phyloP scores from a whole-genome alignment of 768 basidiomycete species.

The Lactifluus volemus region DNA sequence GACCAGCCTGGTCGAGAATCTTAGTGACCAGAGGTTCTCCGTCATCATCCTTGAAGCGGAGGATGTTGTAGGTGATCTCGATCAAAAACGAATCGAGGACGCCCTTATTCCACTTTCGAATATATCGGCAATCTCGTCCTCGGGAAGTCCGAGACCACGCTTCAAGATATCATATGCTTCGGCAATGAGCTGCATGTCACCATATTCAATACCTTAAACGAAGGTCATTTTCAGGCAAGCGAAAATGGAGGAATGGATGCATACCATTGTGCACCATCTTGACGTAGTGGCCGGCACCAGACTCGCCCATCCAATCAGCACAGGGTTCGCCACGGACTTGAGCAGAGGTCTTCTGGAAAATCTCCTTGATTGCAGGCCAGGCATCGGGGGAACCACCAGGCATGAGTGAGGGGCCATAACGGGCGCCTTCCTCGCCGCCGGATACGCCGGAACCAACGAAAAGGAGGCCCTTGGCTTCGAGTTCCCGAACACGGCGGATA shows the following conservation, averaged over 20 bases:
- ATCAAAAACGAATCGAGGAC: constrained; percentile 99
- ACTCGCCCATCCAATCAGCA: constrained; percentile 99
- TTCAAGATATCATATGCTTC: constrained; percentile 99
- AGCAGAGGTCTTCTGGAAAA: constrained; percentile 97
- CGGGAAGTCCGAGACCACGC: constrained; percentile 80
- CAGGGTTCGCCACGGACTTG: constrained; percentile 93
- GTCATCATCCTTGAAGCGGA: constrained; percentile 95
- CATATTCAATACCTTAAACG: constrained; percentile 88
- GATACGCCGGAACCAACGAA: constrained; percentile 99
- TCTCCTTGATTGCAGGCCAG: constrained; percentile 95
- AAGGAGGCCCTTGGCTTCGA: constrained; percentile 89
- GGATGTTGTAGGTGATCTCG: constrained; percentile 95
- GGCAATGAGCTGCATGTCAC: constrained; percentile 98
- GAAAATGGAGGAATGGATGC: constrained; percentile 17
- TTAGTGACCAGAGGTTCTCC: constrained; percentile 86
- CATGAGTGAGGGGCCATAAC: constrained; percentile 97
- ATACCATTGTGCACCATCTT: constrained; percentile 99
- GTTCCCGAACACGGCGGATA: constrained; percentile 87
- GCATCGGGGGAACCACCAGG: constrained; percentile 92
- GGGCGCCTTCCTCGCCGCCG: constrained; percentile 98
- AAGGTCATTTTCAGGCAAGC: background rate
- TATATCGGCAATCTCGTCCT: constrained; percentile 90
- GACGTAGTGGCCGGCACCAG: constrained; percentile 94
- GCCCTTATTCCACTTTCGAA: constrained; percentile 97
- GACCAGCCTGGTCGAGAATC: constrained; percentile 93